Evolutionary conservation across 2,329 filamentous ascomycete genomes (phyloP).

Genomic region (Furcasterigmium sp.): DNA sequence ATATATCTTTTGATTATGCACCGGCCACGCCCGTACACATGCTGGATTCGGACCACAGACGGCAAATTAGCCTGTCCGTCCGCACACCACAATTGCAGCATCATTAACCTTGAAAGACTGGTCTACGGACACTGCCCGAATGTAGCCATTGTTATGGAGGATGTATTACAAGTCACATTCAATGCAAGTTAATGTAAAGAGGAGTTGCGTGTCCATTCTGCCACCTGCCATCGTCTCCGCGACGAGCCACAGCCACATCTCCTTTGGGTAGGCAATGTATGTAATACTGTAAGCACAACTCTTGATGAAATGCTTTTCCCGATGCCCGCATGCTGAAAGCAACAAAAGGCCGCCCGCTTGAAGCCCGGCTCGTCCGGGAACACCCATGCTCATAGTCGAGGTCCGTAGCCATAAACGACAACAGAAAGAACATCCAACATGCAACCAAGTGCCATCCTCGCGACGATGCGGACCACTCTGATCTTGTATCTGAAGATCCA

Average conservation of each 20-base stretch:
- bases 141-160: too few species aligned
- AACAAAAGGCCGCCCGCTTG: background rate
- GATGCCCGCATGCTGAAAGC: background rate
- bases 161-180: background rate
- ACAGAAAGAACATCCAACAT: background rate
- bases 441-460: background rate
- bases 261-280: background rate
- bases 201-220: background rate
- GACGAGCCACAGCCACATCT: too few species aligned
- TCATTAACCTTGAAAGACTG: too few species aligned
- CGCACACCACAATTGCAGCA: too few species aligned
- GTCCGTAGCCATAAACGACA: background rate
- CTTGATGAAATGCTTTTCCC: background rate
- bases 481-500: background rate
- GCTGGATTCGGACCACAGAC: too few species aligned
- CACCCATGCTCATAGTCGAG: background rate
- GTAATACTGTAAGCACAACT: background rate
- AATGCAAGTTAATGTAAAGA: background rate
- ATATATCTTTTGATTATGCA: too few species aligned
- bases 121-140: too few species aligned
- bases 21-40: too few species aligned
- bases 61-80: too few species aligned
- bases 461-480: background rate
- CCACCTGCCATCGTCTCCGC: background rate
- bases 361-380: background rate